These are phyloP conservation scores for Breynia disticha DNA, from an alignment of 441 rosid genomes.

Conservation along the genomic window DNA sequence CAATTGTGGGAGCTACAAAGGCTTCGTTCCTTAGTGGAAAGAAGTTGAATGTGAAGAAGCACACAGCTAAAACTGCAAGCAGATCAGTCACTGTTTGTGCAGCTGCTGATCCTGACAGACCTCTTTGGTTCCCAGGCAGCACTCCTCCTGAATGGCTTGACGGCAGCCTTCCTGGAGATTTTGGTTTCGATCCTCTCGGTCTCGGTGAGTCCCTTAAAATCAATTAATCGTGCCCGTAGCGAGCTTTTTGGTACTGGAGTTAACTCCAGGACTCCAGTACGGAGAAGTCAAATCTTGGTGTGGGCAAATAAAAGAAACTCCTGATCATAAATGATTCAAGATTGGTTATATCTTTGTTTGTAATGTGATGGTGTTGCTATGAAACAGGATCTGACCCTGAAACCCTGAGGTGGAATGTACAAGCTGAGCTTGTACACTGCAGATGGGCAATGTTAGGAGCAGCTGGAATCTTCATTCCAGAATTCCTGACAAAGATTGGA, in stretches of 20 bases:
- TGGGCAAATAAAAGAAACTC: no score
- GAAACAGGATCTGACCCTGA: slow-evolving; percentile 81
- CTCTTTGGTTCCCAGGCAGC: slow-evolving; percentile 98
- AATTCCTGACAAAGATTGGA: slow-evolving; percentile 77
- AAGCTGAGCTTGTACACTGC: slow-evolving; percentile 87
- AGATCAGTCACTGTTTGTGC: slow-evolving; percentile 38
- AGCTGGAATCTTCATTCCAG: slow-evolving; percentile 93
- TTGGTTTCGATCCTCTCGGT: slow-evolving; percentile 90
- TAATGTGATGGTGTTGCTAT: neutral
- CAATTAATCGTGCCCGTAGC: no score
- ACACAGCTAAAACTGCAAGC: slow-evolving; percentile 21
- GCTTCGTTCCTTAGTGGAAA: slow-evolving; percentile 63
- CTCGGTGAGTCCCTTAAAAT: slow-evolving; percentile 61
- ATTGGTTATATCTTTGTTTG: neutral
- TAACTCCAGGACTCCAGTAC: no score
- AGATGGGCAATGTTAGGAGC: slow-evolving; percentile 98
- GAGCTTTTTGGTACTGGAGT: no score
- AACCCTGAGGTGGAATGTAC: slow-evolving; percentile 81
- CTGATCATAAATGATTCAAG: neutral
- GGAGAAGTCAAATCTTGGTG: no score
- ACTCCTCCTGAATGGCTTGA: slow-evolving; percentile 95
- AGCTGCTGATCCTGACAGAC: slow-evolving; percentile 74
- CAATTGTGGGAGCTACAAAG: slow-evolving; percentile 33
- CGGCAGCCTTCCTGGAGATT: slow-evolving; percentile 96
- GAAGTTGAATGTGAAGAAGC: slow-evolving; percentile 45